Evolutionary conservation across 345 rosid species (phyloP), one percentile per base, ranked within the genome.

Genomic region (Sonneratia caseolaris): DNA sequence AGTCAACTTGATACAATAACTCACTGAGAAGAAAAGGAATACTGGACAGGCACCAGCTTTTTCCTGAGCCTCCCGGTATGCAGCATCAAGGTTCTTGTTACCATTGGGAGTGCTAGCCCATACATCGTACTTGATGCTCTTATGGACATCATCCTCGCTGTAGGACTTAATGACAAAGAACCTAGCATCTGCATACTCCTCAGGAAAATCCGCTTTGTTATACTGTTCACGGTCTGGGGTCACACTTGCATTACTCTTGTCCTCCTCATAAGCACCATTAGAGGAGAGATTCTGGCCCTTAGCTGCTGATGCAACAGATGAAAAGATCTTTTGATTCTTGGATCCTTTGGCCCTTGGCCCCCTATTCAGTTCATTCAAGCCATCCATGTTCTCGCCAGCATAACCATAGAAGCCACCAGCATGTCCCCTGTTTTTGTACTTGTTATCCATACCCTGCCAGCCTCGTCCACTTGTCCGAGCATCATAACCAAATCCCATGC

Each of bases 81-180:
- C 95, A 3, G 95, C 91, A 83, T 93, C 95, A 71, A 94, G 91
- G 76, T 94, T 94, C 83, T 89, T 89, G 83, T 94, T 94, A 43
- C 98, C 98, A 78, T 86, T 89, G 69, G 96, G 94, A 43, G 98
- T 94, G 77, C 98, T 91, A 32, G 97, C 92, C 98, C 98, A 94
- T 6, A 91, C 97, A 71, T 74, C 86, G 73, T 94, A 94, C 74
- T 94, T 94, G 62, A 93, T 86, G 72, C 97, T 87, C 85, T 94
- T 91, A 74, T 94, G 98, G 48, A 94, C 91, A 84, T 94, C 98
- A 80, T 91, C 98, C 76, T 94, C 98, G 19, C 97, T 94, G 76
- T 94, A 94, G 0, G 98, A 94, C 85, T 94, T 94, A 57, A 94
- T 91, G 24, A 94, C 79, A 76, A 89, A 94, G 83, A 88, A 87